These are phyloP conservation scores for Grosmannia serpens DNA, from an alignment of 2,329 filamentous ascomycete species.

Conservation along the genomic window DNA sequence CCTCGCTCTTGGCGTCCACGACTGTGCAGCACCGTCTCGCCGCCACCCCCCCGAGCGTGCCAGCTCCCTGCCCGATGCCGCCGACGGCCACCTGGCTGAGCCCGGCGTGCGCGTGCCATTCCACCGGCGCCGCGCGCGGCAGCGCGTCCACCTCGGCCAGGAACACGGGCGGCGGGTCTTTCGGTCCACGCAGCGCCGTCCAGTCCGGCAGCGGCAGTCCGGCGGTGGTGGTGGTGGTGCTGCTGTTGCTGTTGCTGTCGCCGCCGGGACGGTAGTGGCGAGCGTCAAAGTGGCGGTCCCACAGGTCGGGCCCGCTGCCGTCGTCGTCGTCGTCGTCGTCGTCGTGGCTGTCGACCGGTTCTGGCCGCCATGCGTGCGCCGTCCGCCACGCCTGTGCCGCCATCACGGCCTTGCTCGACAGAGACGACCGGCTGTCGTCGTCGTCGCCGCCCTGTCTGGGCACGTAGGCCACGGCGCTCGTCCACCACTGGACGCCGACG, in stretches of 20 bases:
- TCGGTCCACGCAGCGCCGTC: conserved; percentile 20
- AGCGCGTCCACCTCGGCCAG: conserved; percentile 65
- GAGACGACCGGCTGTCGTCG: background rate
- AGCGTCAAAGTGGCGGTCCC: conserved; percentile 52
- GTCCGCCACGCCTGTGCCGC: conserved; percentile 36
- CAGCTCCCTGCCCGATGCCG: background rate
- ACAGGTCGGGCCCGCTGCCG: conserved; percentile 47
- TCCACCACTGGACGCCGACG: conserved; percentile 64
- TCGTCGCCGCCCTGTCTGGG: conserved; percentile 20
- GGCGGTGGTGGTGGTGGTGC: background rate
- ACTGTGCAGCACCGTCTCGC: background rate
- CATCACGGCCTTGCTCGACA: conserved; percentile 25
- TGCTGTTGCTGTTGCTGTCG: conserved; percentile 6
- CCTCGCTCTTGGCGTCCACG: background rate
- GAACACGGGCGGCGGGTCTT: conserved; percentile 61
- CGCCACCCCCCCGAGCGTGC: background rate
- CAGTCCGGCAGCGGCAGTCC: conserved; percentile 37
- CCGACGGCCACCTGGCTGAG: conserved; percentile 25
- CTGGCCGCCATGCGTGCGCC: conserved; percentile 24
- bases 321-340: conserved; percentile 35
- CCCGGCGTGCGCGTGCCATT: conserved; percentile 70
- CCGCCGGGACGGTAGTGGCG: conserved; percentile 31
- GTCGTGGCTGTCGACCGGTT: conserved; percentile 18
- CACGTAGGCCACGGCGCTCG: conserved; percentile 65
- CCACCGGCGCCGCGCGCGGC: conserved; percentile 61